These are phyloP conservation scores for Agapanthus africanus DNA, from an alignment of 106 monocot species.

Conservation along the genomic window DNA sequence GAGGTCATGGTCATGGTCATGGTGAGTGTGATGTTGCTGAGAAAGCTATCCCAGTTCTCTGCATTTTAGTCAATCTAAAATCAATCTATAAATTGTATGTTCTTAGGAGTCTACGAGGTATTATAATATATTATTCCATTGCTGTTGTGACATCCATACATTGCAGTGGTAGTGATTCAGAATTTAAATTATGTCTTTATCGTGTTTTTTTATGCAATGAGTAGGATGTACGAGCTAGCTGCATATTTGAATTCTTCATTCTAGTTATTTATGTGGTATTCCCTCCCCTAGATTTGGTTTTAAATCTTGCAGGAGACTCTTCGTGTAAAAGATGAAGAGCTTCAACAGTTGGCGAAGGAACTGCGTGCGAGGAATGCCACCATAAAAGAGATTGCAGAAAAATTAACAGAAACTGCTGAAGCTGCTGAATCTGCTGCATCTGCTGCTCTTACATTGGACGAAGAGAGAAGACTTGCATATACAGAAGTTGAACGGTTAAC, in stretches of 20 bases:
- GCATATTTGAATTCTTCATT: background rate
- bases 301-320: slow-evolving; percentile 70
- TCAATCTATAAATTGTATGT: background rate
- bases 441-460: slow-evolving; percentile 87
- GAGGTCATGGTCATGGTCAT: background rate
- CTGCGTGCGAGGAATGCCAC: slow-evolving; percentile 71
- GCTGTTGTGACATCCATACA: background rate
- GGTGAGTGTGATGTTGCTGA: background rate
- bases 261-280: background rate
- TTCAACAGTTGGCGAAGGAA: slow-evolving; percentile 71
- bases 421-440: slow-evolving; percentile 91
- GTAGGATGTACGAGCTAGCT: slow-evolving; percentile 1
- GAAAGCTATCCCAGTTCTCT: background rate
- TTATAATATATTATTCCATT: background rate
- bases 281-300: slow-evolving; percentile 4
- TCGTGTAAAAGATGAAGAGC: slow-evolving; percentile 89
- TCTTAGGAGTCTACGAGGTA: background rate
- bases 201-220: background rate
- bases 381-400: slow-evolving; percentile 80
- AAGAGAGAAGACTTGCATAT: slow-evolving; percentile 62
- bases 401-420: slow-evolving; percentile 82
- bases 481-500: slow-evolving; percentile 67
- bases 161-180: background rate
- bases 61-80: background rate
- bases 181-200: background rate